Evolutionary conservation across 345 rosid species (phyloP).

Genomic region (Diplotaxis tenuifolia): DNA sequence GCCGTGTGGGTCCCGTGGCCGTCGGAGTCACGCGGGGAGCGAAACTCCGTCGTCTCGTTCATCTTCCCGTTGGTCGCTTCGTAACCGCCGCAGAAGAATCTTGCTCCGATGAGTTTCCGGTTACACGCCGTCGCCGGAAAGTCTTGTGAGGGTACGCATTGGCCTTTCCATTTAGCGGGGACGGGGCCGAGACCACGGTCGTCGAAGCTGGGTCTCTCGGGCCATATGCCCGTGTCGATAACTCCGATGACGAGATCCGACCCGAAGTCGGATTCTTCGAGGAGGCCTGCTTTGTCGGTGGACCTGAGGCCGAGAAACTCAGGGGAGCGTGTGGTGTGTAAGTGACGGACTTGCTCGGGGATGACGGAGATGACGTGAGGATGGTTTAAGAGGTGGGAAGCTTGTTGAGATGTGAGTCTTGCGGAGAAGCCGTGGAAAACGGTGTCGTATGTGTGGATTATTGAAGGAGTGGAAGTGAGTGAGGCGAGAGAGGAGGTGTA

Average conservation of each 20-base stretch:
- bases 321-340: slow-evolving; percentile 89
- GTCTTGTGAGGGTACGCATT: slow-evolving; percentile 45
- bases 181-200: slow-evolving; percentile 73
- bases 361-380: slow-evolving; percentile 64
- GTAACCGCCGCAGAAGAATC: slow-evolving; percentile 70
- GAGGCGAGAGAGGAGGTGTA: slow-evolving; percentile 55
- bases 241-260: slow-evolving; percentile 92
- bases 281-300: slow-evolving; percentile 64
- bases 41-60: slow-evolving; percentile 63
- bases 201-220: slow-evolving; percentile 78
- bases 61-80: slow-evolving; percentile 75
- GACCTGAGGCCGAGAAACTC: slow-evolving; percentile 73
- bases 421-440: slow-evolving; percentile 96
- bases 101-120: slow-evolving; percentile 76
- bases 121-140: slow-evolving; percentile 57
- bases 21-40: slow-evolving; percentile 83
- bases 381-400: slow-evolving; percentile 41
- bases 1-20: slow-evolving; percentile 95
- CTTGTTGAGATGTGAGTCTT: slow-evolving; percentile 50
- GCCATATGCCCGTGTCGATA: slow-evolving; percentile 92
- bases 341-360: slow-evolving; percentile 67
- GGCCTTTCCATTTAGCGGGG: slow-evolving; percentile 81
- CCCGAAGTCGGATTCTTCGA: slow-evolving; percentile 83
- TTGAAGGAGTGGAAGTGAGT: slow-evolving; percentile 23
- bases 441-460: slow-evolving; percentile 80